Base-by-base conservation (phyloP, 495 filamentous ascomycete genomes). In the Darksidea phi region DNA sequence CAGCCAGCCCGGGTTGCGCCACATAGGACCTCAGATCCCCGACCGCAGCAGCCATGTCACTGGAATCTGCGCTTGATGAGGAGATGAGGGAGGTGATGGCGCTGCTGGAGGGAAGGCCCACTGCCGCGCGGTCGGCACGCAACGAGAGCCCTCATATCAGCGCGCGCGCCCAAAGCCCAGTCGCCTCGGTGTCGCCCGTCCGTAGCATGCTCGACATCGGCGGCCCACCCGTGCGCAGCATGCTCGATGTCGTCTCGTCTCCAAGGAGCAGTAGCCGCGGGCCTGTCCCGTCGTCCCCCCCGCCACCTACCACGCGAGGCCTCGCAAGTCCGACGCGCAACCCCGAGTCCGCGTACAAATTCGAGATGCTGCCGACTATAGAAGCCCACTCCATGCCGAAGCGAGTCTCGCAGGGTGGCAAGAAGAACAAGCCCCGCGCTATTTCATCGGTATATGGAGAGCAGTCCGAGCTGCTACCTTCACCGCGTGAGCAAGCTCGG, bases 31-130 rank as follows among this genome's bases (percentile, higher is more conserved):
- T 25, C n/a, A 2, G 23, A n/a, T 12, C 24, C 26, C 11, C 23
- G 23, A 11, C 28, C 24, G 24, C 52, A 32, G 28, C 13, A 6
- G 48, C 47, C 42, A 73, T 74, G 86, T 88, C 88, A 62, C 80
- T 89, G 57, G 86, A 89, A 76, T 78, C 83, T 21, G 82, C 84
- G 52, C 77, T 89, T 46, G 86, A 90, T 68, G 84, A 90, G 73
- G 88, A 91, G 76, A 79, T 85, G 46, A 79, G 78, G 57, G 88
- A 88, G 74, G 81, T 90, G 42, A 76, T 90, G 64, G 82, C 80
- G 55, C 73, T 88, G 45, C 73, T 90, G 18, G 82, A 86, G 71
- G 75, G 59, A 25, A 41, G 62, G 42, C 13, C 51, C 42, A 36
- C 28, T 38, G 43, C 32, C 8, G 64, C 53, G 1, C 63, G 56